These are phyloP conservation scores for Psidium friedrichsthalianum DNA, from an alignment of 345 rosid species.

Conservation along the genomic window DNA sequence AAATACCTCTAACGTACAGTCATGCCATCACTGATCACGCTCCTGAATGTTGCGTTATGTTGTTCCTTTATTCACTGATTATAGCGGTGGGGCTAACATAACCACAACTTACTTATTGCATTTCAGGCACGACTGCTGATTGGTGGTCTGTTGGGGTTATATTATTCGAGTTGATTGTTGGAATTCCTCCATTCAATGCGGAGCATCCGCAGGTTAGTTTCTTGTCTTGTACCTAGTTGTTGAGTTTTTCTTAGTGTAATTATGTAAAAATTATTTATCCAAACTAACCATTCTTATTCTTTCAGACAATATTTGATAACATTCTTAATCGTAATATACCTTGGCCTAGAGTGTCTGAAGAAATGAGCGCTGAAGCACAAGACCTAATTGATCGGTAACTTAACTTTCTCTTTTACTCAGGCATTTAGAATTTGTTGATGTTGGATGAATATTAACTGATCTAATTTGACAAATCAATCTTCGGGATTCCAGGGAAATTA, in stretches of 20 bases:
- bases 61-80: not conserved
- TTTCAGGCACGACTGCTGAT: conserved; percentile 91
- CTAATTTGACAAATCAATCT: not conserved
- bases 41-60: not conserved
- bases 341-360: conserved; percentile 82
- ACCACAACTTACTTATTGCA: conserved; percentile 2
- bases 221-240: not conserved
- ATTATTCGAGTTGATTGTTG: conserved; percentile 86
- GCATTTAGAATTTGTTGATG: not conserved
- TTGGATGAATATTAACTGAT: not conserved
- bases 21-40: not conserved
- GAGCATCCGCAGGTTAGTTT: conserved; percentile 72
- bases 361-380: conserved; percentile 77
- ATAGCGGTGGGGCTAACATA: not conserved
- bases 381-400: conserved; percentile 84
- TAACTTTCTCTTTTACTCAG: not conserved
- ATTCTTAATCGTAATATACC: conserved; percentile 98
- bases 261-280: not conserved
- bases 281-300: not conserved
- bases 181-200: conserved; percentile 98
- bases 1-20: not conserved
- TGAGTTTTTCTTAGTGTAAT: not conserved
- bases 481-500: not conserved
- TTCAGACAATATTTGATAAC: conserved; percentile 85
- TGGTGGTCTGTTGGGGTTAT: conserved; percentile 99